Base-by-base conservation (phyloP, 805 yeast species). In the Candida endomychidarum region DNA sequence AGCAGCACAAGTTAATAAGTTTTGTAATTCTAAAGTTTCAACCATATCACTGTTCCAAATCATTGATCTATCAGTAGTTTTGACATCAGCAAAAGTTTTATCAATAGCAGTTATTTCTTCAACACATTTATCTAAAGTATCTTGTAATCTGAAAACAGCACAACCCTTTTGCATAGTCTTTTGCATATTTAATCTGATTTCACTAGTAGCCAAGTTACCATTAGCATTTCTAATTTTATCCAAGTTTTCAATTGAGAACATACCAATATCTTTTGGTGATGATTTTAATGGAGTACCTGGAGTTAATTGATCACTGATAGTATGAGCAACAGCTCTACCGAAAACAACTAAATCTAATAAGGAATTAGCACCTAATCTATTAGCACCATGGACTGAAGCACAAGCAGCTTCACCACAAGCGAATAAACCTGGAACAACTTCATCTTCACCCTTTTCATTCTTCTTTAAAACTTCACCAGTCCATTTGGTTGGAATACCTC, bases 391-490 rank as follows among this genome's bases (percentile, higher is more conserved):
- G 45, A 91, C 99, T 24, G 97, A 89, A 48, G 96, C 98, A 79
- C 97, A 91, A 32, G 97, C 99, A 51, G 95, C 90, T 75, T 91
- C 99, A 77, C 99, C 99, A 75, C 97, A 89, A 11, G 99, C 97
- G 65, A 80, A 77, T 54, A 91, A 77, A 59, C 99, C 99, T 58
- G 91, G 93, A 47, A 91, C 93, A 53, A 85, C 80, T 60, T 77
- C 80, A 65, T 93, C 99, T 58, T 91, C 81, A 55, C 99, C 99
- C 51, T 77, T 72, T 60, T 78, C 91, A 60, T 85, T 88, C 56
- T 83, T 61, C 34, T 87, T 87, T 48, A 91, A 63, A 38, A 81
- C 97, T 74, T 91, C 97, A 75, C 98, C 99, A 51, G 83, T 86
- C 85, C 88, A 93, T 67, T 84, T 87, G 52, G 99, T 93, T 67